Base-by-base conservation (phyloP, 2,329 filamentous ascomycete genomes). In the Hypoxylon sp. region DNA sequence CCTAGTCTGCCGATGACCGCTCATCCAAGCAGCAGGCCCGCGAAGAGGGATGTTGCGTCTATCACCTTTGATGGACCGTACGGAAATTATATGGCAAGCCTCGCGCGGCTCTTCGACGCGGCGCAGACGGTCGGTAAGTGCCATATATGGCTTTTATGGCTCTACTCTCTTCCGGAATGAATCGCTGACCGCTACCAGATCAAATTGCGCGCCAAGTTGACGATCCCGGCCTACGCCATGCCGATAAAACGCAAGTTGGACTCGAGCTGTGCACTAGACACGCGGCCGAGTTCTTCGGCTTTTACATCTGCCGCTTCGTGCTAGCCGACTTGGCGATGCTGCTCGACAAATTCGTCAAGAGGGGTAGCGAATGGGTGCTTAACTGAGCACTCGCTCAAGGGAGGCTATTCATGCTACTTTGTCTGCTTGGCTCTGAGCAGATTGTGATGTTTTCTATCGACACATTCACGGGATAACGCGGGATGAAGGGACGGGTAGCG, bases 121-220 rank as follows among this genome's bases (percentile, higher is more conserved):
- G 95, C 91, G 59, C 96, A 98, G 82, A 88, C 94, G 63, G 85
- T 99, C 78, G 96, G 96, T 98, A 87, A 85, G 90, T 82, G 66
- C 59, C 31, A 9, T 14, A 48, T 29, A 50, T 42, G 29, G 4
- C 26, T 19, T n/a, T 19, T 55, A 37, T 54, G 33, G 13, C 3
- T 51, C 42, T 17, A 3, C n/a, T n/a, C 31, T 44, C 13, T 46
- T 11, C 9, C 11, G 8, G 19, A 54, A 61, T 17, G 14, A 26
- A 53, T 59, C 14, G 44, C 76, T 82, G 65, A 82, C 70, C 29
- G 26, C 5, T 24, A 60, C 42, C 74, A 97, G 94, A 98, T 84
- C 93, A 97, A 88, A 95, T 98, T 79, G 94, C 94, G 59, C 92
- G 95, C 72, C 95, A 98, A 84, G 94, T 98, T 51, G 95, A 98